These are phyloP conservation scores for Aureobasidium sp. DNA, from an alignment of 2,329 filamentous ascomycete genomes.

Conservation along the genomic window DNA sequence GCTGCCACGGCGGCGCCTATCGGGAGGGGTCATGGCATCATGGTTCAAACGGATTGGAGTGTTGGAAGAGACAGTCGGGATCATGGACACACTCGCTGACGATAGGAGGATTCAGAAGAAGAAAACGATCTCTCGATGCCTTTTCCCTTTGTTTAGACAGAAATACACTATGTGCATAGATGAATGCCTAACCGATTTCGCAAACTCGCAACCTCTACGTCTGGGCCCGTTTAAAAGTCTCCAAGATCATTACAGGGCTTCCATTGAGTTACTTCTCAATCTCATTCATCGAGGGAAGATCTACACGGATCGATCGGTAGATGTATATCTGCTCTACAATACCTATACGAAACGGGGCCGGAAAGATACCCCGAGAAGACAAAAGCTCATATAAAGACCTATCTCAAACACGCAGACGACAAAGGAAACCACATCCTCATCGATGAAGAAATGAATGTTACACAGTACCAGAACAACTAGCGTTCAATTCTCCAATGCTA, in stretches of 20 bases:
- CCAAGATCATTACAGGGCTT: not conserved
- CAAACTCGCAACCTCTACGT: fast-evolving
- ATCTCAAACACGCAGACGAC: not conserved
- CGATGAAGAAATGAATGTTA: not conserved
- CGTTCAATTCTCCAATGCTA: not conserved
- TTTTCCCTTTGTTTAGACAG: not conserved
- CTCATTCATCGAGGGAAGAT: not conserved
- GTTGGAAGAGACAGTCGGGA: not conserved
- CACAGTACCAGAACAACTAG: not conserved
- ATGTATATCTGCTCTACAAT: not conserved
- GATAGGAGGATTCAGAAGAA: not conserved
- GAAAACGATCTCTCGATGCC: not conserved
- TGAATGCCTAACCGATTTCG: not conserved
- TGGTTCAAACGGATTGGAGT: not conserved
- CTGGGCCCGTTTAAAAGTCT: not conserved
- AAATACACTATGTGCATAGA: not conserved
- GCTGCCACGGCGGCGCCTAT: constrained; percentile 1
- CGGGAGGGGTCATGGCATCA: not conserved
- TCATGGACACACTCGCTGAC: not conserved
- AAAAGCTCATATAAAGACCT: not conserved
- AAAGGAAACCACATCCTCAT: not conserved
- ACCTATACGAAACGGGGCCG: not conserved
- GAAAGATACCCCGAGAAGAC: not conserved
- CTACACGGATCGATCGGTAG: not conserved
- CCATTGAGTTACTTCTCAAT: not conserved